These are phyloP conservation scores for Helianthus annuus DNA, from an alignment of 129 eudicot genomes.

Conservation along the genomic window HanXRQr2.0-SUNRISE NC_035439.2:111963117-111963616, in stretches of 20 bases:
- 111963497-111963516: no score
- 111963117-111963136: neutral
- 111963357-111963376: constrained; percentile 5
- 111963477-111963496: no score
- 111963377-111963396: neutral
- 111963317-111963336: neutral
- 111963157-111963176: neutral
- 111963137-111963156: neutral
- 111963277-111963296: constrained; percentile 14
- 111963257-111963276: neutral
- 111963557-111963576: no score
- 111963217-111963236: neutral
- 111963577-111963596: no score
- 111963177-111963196: constrained; percentile 15
- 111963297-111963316: neutral
- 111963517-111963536: no score
- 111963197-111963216: neutral
- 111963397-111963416: neutral
- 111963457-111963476: no score
- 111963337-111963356: neutral
- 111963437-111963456: neutral
- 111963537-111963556: no score
- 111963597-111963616: no score
- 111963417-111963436: no score
- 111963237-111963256: neutral